Conservation (phyloP, 2,329 filamentous ascomycete genomes). For the Immersiporthe knoxdaviesiana region DNA sequence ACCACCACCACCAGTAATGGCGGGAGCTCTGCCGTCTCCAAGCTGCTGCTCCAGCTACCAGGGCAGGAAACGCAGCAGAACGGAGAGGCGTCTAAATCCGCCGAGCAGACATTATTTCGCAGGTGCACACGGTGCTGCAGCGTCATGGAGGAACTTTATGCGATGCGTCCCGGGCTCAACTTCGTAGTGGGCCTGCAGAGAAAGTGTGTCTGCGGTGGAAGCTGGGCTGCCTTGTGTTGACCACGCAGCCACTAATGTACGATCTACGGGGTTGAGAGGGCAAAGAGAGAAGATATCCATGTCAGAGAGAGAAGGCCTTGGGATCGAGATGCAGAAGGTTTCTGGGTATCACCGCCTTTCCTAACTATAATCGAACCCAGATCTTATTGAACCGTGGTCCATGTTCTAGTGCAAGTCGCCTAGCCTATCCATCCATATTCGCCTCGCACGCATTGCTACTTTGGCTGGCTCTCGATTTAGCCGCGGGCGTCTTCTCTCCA, state of each 20-base stretch:
- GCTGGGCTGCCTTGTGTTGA: conserved; percentile 51
- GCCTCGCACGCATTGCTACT: no score
- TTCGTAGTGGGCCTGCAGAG: conserved; percentile 60
- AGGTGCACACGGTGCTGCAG: conserved; percentile 64
- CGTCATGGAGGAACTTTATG: conserved; percentile 65
- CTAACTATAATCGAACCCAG: neutral
- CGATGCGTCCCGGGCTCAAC: conserved; percentile 49
- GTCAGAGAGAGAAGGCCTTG: neutral
- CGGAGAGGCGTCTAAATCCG: conserved; percentile 47
- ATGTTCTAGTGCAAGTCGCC: neutral
- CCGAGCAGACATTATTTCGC: conserved; percentile 40
- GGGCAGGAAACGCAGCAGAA: conserved; percentile 25
- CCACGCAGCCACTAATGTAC: conserved; percentile 29
- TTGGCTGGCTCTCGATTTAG: neutral
- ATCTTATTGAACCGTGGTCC: neutral
- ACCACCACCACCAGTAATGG: neutral
- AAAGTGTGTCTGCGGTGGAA: conserved; percentile 58
- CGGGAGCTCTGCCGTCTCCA: conserved; percentile 4
- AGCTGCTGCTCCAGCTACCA: conserved; percentile 14
- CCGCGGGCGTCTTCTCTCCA: conserved; percentile 19
- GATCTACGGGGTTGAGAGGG: neutral
- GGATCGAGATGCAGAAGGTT: neutral
- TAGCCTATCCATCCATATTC: neutral
- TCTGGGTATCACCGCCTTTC: neutral
- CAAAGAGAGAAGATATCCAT: neutral